These are phyloP conservation scores for Penicillium sp. DNA, from an alignment of 2,329 filamentous ascomycete genomes.

Conservation along the genomic window DNA sequence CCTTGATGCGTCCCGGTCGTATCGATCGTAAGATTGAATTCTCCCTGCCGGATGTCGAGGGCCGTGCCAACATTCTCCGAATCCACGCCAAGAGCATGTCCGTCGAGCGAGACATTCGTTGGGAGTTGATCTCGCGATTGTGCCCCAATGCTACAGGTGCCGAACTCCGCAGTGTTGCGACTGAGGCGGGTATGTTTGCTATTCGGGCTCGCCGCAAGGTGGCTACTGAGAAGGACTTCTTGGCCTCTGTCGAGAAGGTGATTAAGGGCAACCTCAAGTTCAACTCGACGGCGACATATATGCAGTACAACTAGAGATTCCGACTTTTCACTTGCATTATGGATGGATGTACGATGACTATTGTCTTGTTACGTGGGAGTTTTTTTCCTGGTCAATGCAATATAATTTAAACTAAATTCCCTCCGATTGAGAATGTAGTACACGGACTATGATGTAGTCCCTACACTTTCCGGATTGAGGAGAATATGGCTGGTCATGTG, in stretches of 20 bases:
- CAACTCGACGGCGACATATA: conserved; percentile 96
- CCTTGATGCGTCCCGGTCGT: conserved; percentile 92
- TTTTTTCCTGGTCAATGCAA: conserved; percentile 12
- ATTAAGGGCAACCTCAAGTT: conserved; percentile 99
- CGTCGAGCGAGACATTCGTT: conserved; percentile 96
- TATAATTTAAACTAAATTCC: conserved; percentile 20
- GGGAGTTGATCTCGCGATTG: conserved; percentile 95
- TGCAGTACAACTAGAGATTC: conserved; percentile 87
- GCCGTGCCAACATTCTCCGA: conserved; percentile 92
- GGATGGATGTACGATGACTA: conserved; percentile 37
- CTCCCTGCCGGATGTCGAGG: conserved; percentile 93
- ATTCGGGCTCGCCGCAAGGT: conserved; percentile 95
- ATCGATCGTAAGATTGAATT: conserved; percentile 99
- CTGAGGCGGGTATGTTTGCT: conserved; percentile 97
- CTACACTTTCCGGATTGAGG: background rate
- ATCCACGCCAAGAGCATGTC: conserved; percentile 99
- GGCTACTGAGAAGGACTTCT: conserved; percentile 96
- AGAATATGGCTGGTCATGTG: background rate
- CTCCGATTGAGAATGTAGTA: background rate
- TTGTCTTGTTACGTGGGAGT: conserved; percentile 24
- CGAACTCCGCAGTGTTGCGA: conserved; percentile 92
- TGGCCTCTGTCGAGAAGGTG: conserved; percentile 97
- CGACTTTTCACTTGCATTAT: conserved; percentile 23
- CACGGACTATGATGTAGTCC: background rate
- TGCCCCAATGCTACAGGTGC: conserved; percentile 98